phyloP scores from a whole-genome alignment of 768 basidiomycete genomes.

The Hericium rajendrae region DNA sequence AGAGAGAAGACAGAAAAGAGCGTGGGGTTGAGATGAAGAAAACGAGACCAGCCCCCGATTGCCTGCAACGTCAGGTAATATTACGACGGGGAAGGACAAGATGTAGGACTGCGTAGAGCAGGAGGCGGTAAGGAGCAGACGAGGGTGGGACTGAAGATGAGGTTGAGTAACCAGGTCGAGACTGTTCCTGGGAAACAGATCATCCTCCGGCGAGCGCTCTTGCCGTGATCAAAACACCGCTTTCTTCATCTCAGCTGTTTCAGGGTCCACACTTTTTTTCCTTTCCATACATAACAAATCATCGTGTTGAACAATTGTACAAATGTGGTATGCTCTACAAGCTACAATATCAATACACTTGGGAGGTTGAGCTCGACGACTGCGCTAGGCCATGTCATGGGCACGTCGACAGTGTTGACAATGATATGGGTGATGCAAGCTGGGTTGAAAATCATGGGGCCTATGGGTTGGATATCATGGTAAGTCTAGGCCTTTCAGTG shows the following conservation, averaged over 20 bases:
- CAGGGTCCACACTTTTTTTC: no score
- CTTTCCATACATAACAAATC: no score
- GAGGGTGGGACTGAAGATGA: neutral
- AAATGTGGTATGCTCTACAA: neutral
- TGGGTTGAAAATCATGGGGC: no score
- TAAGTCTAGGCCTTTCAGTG: slow-evolving; percentile 13
- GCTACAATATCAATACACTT: neutral
- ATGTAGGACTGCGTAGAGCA: neutral
- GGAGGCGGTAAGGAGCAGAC: neutral
- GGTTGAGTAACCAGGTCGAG: neutral
- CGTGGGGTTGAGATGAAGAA: slow-evolving; percentile 1
- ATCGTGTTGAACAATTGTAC: neutral
- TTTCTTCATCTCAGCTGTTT: neutral
- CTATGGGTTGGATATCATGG: no score
- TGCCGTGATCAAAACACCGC: neutral
- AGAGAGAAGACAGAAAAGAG: slow-evolving; percentile 1
- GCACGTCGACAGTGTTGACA: no score
- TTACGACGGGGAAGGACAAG: neutral
- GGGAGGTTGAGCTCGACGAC: neutral
- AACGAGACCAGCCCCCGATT: neutral
- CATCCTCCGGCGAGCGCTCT: neutral
- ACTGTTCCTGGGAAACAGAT: neutral
- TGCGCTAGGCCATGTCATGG: neutral
- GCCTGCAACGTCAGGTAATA: neutral
- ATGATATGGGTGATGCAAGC: no score